These are phyloP conservation scores for Clitopilus hobsonii DNA, from an alignment of 768 basidiomycete species.

Conservation along the genomic window DNA sequence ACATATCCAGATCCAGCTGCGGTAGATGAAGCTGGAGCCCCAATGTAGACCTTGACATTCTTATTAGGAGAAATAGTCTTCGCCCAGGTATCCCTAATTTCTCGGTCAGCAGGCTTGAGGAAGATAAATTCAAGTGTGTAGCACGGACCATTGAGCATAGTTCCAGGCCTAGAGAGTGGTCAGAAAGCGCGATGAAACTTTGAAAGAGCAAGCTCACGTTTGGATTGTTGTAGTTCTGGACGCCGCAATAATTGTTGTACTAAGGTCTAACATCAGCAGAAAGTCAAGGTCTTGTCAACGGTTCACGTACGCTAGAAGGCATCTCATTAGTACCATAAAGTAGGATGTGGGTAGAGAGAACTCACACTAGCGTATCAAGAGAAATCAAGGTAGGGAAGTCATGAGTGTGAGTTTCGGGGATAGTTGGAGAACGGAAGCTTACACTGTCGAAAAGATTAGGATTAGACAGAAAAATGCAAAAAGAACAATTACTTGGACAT, in stretches of 20 bases:
- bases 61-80: constrained; percentile 45
- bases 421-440: too few species aligned
- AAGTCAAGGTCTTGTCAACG: too few species aligned
- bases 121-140: not conserved
- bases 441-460: too few species aligned
- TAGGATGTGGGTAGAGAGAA: too few species aligned
- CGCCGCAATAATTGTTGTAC: constrained; percentile 20
- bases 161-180: constrained; percentile 51
- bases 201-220: constrained; percentile 30
- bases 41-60: constrained; percentile 52
- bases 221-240: constrained; percentile 35
- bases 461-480: too few species aligned
- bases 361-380: too few species aligned
- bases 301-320: too few species aligned
- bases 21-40: constrained; percentile 45
- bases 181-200: too few species aligned
- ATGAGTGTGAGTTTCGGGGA: too few species aligned
- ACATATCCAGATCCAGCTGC: constrained; percentile 55
- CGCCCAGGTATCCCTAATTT: constrained; percentile 49
- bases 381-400: too few species aligned
- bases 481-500: constrained; percentile 54
- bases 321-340: too few species aligned
- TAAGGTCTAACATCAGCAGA: too few species aligned
- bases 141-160: constrained; percentile 41
- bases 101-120: not conserved